Evolutionary conservation across 176 grass and related monocot species (phyloP).

Genomic region (Phyllostachys edulis): DNA sequence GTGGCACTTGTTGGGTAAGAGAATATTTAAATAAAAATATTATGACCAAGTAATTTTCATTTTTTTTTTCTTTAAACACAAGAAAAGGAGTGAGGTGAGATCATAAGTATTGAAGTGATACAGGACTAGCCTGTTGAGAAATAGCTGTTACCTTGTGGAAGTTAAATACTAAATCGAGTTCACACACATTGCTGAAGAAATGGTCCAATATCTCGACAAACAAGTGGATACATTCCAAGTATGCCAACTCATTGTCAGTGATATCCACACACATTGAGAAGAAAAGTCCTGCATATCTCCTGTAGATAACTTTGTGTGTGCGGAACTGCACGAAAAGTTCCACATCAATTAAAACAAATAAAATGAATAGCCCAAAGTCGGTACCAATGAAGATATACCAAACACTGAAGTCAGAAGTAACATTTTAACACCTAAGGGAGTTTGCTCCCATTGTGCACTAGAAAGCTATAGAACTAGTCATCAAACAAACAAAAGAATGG

Average conservation of each 20-base stretch:
- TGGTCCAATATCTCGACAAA: slow-evolving; percentile 99
- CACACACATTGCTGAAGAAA: slow-evolving; percentile 99
- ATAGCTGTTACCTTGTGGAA: slow-evolving; percentile 79
- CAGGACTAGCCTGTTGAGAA: background rate
- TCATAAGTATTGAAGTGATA: background rate
- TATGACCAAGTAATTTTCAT: background rate
- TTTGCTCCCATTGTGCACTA: background rate
- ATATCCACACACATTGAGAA: slow-evolving; percentile 99
- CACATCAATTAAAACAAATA: background rate
- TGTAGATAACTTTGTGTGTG: slow-evolving; percentile 98
- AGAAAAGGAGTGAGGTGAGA: background rate
- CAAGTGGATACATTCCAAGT: slow-evolving; percentile 96
- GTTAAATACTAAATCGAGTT: slow-evolving; percentile 97
- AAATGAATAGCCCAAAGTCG: background rate
- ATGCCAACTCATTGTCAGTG: slow-evolving; percentile 96
- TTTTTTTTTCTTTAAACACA: background rate
- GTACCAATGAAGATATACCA: background rate
- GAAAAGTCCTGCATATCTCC: slow-evolving; percentile 97
- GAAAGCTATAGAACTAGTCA: background rate
- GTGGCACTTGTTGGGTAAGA: background rate
- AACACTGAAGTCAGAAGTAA: background rate
- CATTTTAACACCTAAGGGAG: background rate
- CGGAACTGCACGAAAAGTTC: slow-evolving; percentile 50
- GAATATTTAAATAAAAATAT: background rate
- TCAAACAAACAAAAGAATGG: background rate